Evolutionary conservation across 139 green algal species (phyloP), one percentile per base, ranked within the genome.

Genomic region (Chlorella sp.): DNA sequence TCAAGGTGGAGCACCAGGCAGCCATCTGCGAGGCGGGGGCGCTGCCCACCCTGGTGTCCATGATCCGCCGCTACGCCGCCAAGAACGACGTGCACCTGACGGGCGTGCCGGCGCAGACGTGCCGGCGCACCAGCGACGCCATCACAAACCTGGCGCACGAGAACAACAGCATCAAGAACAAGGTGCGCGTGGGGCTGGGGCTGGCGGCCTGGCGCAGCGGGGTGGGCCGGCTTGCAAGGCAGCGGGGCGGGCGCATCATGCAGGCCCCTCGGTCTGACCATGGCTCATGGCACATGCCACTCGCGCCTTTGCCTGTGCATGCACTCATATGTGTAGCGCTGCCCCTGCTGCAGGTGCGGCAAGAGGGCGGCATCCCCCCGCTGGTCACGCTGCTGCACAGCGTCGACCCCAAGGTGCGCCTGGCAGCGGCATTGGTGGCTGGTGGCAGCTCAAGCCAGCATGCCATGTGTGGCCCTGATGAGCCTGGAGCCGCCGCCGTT

Each of bases 101-200:
- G 40, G 81, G 86, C 26, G 41, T 82, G 36, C n/a, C 68, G 1
- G 85, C 86, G 11, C 86, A 90, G 78, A 90, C 86, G 38, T 88
- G 65, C 68, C 89, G 97, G 17, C 89, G 97, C 14, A 95, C 96
- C 67, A 95, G 96, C 40, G 97, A 99, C 84, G 97, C 97, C 17
- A 95, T 99, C 79, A 98, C 96, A 11, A 99, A 98, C 86, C 88
- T 99, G 34, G 96, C 97, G 2, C 97, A 99, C 86, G 97, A 99
- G 78, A 99, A 99, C 84, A 90, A 94, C 20, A 84, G 88, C 26
- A 98, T 99, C 76, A 99, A 99, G 86, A 96, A 93, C 85, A 85
- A 89, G 68, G 94, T 98, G 51, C 51, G 51, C n/a, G 51, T 20
- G 51, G 51, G 51, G 13, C 51, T 20, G 13, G 51, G 51, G 51